A percentile compares a stretch with the other conserved stretches of the same genome.
These are phyloP conservation scores for Scedosporium apiospermum DNA, from an alignment of 2,329 filamentous ascomycete genomes.

Conservation along the genomic window DNA sequence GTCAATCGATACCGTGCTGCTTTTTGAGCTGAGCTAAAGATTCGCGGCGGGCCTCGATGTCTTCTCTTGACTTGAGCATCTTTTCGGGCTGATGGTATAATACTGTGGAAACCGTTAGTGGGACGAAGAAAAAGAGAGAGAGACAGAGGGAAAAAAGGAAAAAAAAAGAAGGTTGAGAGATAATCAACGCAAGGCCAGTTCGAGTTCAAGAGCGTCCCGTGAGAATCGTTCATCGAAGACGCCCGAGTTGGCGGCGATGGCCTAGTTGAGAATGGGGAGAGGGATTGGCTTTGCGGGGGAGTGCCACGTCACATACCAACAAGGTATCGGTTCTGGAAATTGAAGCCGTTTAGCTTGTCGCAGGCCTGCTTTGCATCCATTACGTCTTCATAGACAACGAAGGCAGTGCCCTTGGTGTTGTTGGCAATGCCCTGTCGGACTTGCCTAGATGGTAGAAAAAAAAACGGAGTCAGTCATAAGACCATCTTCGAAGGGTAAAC, in stretches of 20 bases:
- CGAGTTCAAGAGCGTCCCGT: not conserved
- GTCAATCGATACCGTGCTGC: constrained; percentile 98
- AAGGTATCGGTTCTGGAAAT: constrained; percentile 98
- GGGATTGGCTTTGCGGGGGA: not conserved
- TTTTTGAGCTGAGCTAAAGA: constrained; percentile 97
- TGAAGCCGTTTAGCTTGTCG: constrained; percentile 99
- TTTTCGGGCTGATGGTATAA: constrained; percentile 58
- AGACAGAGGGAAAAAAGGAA: not conserved
- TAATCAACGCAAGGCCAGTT: not conserved
- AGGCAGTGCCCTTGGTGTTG: constrained; percentile 96
- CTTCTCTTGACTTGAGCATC: constrained; percentile 77
- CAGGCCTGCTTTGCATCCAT: constrained; percentile 98
- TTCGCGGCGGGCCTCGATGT: constrained; percentile 86
- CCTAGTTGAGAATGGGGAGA: not conserved
- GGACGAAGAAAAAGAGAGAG: not conserved
- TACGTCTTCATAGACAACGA: constrained; percentile 99
- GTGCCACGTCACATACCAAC: constrained; percentile 59
- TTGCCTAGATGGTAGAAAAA: constrained; percentile 51
- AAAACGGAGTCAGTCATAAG: constrained; percentile 2
- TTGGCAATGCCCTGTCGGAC: constrained; percentile 96
- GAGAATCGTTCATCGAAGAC: not conserved
- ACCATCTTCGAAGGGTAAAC: not conserved
- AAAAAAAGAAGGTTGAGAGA: not conserved
- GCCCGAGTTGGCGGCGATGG: not conserved
- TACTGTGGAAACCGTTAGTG: constrained; percentile 26